Percentiles rank a stretch among this genome's conserved stretches.
Conservation (phyloP, 345 rosid species). For the Salix viminalis region DNA sequence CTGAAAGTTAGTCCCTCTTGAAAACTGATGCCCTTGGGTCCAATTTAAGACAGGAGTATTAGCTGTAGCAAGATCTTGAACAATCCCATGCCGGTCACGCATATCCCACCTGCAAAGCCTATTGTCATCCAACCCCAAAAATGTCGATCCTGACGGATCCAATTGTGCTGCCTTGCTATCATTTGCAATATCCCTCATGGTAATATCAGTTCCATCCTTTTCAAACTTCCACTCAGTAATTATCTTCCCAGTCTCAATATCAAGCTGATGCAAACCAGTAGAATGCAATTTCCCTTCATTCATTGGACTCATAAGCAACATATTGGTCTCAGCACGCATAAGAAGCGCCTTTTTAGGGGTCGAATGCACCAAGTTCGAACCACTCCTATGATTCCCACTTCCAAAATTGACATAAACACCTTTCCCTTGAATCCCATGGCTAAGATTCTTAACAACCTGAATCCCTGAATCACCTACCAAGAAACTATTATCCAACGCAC, state of each 20-base stretch:
- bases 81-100: conserved; percentile 88
- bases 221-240: conserved; percentile 87
- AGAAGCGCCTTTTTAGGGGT: conserved; percentile 86
- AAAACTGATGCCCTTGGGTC: conserved; percentile 95
- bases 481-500: conserved; percentile 93
- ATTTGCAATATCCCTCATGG: conserved; percentile 87
- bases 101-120: conserved; percentile 99
- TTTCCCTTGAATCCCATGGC: conserved; percentile 93
- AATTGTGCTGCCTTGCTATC: conserved; percentile 91
- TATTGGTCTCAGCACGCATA: conserved; percentile 94
- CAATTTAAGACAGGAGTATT: conserved; percentile 75
- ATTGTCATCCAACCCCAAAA: conserved; percentile 89
- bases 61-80: conserved; percentile 75
- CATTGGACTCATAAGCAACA: conserved; percentile 94
- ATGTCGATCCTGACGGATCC: conserved; percentile 94
- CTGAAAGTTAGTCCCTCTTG: conserved; percentile 97
- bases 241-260: conserved; percentile 89
- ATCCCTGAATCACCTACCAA: conserved; percentile 87
- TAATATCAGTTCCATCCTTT: conserved; percentile 93
- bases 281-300: conserved; percentile 62
- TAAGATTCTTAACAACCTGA: conserved; percentile 88
- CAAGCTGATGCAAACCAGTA: conserved; percentile 88
- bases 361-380: conserved; percentile 43
- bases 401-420: conserved; percentile 84
- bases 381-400: conserved; percentile 27